These are phyloP conservation scores for Blepharisma japonicum DNA, from an alignment of 73 alveolate species.

Conservation along the genomic window DNA sequence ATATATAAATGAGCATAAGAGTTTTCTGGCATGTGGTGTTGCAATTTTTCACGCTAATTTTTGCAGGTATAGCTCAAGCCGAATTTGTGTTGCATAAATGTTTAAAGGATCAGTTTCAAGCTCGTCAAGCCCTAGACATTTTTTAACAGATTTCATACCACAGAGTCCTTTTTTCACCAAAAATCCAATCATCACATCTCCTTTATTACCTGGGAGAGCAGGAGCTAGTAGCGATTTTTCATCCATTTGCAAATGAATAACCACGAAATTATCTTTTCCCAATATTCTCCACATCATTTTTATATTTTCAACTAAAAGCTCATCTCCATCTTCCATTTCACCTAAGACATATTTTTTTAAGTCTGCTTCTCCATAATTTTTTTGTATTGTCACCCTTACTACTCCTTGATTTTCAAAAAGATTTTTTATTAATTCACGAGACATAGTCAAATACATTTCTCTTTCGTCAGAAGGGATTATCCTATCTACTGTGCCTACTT, in stretches of 20 bases:
- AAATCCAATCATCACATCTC: not conserved
- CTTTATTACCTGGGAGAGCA: not conserved
- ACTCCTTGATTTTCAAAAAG: not conserved
- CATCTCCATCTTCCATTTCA: conserved; percentile 8
- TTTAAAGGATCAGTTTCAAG: not conserved
- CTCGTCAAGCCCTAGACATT: not conserved
- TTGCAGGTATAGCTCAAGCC: not conserved
- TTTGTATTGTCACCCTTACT: not conserved
- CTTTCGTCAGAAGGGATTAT: conserved; percentile 7
- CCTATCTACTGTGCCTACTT: conserved; percentile 25
- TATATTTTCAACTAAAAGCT: not conserved
- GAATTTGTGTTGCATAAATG: conserved; percentile 16
- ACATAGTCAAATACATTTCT: not conserved
- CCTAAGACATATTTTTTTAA: conserved; percentile 18
- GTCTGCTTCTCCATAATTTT: not conserved
- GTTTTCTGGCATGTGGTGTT: conserved; percentile 29
- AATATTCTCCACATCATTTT: conserved; percentile 12
- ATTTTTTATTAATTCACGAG: not conserved
- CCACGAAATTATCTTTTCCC: conserved; percentile 25
- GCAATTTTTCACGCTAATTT: conserved; percentile 29
- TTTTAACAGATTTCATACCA: conserved; percentile 16
- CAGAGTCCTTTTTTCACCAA: conserved; percentile 25
- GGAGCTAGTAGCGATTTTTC: not conserved
- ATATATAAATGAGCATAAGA: conserved; percentile 45
- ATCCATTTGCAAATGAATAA: conserved; percentile 16